These are phyloP conservation scores for Fonsecaea pugnacius DNA, from an alignment of 2,329 filamentous ascomycete genomes.

Conservation along the genomic window DNA sequence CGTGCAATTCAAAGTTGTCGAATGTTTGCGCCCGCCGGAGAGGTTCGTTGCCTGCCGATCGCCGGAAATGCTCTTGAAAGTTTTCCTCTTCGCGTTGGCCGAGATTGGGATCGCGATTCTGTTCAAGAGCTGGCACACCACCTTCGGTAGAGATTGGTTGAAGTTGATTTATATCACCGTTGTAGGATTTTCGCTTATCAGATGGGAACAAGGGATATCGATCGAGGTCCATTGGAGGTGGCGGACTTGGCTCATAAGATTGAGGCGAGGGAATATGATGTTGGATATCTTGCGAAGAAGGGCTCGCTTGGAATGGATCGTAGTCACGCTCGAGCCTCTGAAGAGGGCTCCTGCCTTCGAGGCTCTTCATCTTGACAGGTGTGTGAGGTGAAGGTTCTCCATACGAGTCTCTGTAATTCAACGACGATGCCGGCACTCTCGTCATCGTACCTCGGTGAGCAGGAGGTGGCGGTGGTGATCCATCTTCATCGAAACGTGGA, in stretches of 20 bases:
- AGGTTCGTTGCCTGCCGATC: conserved; percentile 22
- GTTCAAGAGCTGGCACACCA: conserved; percentile 4
- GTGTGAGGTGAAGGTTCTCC: conserved; percentile 27
- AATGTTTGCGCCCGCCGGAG: conserved; percentile 30
- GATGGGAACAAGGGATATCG: conserved; percentile 14
- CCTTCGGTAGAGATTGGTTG: conserved; percentile 16
- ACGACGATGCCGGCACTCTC: conserved; percentile 3
- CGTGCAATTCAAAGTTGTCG: conserved; percentile 23
- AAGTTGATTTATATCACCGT: conserved; percentile 11
- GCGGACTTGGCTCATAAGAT: conserved; percentile 4
- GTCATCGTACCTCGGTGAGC: conserved; percentile 38
- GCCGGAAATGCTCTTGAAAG: conserved; percentile 22
- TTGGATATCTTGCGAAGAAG: conserved; percentile 20
- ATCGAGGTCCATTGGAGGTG: conserved; percentile 5
- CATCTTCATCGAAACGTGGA: conserved; percentile 37
- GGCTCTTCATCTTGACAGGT: conserved; percentile 27
- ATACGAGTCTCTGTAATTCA: conserved; percentile 26
- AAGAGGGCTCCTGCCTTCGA: conserved; percentile 36
- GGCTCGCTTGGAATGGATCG: conserved; percentile 31
- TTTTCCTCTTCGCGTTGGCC: conserved; percentile 6
- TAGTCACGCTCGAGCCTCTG: conserved; percentile 36
- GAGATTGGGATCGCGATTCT: conserved; percentile 3
- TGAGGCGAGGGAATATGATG: conserved; percentile 11
- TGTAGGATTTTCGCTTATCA: conserved; percentile 16
- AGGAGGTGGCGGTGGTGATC: conserved; percentile 43